These are phyloP conservation scores for Aspergillus panamensis DNA, from an alignment of 495 filamentous ascomycete species.

Conservation along the genomic window DNA sequence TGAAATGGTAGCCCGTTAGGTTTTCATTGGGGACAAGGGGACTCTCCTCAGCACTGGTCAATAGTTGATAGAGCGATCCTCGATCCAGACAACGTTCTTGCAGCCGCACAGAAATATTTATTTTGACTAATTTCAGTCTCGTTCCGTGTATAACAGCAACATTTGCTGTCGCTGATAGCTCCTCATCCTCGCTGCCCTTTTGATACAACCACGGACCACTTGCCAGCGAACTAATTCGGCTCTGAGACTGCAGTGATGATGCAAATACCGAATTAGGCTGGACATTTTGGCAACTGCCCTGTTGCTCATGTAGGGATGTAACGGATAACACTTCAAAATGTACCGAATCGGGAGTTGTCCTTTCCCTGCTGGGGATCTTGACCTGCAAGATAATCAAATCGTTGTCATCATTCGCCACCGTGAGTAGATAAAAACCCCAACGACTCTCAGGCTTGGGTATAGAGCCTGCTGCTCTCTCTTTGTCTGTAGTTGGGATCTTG, in stretches of 20 bases:
- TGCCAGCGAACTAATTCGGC: conserved; percentile 25
- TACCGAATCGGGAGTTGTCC: conserved; percentile 12
- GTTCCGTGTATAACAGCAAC: conserved; percentile 32
- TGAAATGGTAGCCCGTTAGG: conserved; percentile 21
- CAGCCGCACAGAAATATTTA: conserved; percentile 19
- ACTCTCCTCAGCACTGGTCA: conserved; percentile 20
- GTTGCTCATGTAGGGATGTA: conserved; percentile 17
- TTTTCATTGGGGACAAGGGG: conserved; percentile 5
- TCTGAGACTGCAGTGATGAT: conserved; percentile 23
- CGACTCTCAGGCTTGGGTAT: conserved; percentile 26
- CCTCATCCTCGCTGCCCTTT: neutral
- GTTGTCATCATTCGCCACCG: conserved; percentile 42
- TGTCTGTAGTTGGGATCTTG: conserved; percentile 21
- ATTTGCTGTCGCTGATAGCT: conserved; percentile 20
- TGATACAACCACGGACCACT: conserved; percentile 40
- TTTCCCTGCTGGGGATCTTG: conserved; percentile 8
- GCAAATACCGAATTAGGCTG: conserved; percentile 31
- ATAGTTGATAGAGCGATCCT: neutral
- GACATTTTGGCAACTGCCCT: conserved; percentile 15
- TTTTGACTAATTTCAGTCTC: conserved; percentile 30
- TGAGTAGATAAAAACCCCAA: conserved; percentile 42
- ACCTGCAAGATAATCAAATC: conserved; percentile 35
- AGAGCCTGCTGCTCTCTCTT: too few species aligned
- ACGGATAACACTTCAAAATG: conserved; percentile 26
- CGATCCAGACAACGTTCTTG: conserved; percentile 10